phyloP scores from a whole-genome alignment of 2,329 filamentous ascomycete genomes.

The Hypoxylon sp. region DNA sequence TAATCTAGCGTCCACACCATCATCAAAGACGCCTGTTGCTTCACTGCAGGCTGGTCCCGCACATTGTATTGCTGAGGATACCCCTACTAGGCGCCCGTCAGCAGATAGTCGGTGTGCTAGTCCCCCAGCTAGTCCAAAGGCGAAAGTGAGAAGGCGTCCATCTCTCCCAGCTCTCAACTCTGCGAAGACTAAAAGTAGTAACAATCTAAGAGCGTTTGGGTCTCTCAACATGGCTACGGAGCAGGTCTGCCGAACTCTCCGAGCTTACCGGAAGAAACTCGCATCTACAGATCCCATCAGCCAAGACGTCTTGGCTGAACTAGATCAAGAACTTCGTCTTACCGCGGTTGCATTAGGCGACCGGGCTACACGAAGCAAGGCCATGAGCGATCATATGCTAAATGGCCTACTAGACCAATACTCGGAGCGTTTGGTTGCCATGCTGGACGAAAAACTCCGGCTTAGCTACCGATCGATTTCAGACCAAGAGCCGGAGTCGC shows the following conservation, averaged over 20 bases:
- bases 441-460: conserved; percentile 79
- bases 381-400: conserved; percentile 70
- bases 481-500: conserved; percentile 43
- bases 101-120: conserved; percentile 61
- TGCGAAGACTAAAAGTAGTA: conserved; percentile 64
- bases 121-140: conserved; percentile 65
- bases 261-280: conserved; percentile 74
- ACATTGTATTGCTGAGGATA: conserved; percentile 59
- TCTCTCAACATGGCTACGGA: conserved; percentile 74
- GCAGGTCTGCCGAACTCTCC: conserved; percentile 72
- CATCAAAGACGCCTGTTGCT: conserved; percentile 57
- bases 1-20: conserved; percentile 56
- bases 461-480: conserved; percentile 56
- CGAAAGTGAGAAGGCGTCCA: conserved; percentile 63
- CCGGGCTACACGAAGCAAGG: conserved; percentile 65
- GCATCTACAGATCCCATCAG: conserved; percentile 68
- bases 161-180: conserved; percentile 66
- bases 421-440: conserved; percentile 76
- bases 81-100: conserved; percentile 63
- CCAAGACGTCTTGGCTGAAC: conserved; percentile 69
- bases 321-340: conserved; percentile 74
- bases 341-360: conserved; percentile 73
- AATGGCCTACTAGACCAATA: conserved; percentile 80
- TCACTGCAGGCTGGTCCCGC: conserved; percentile 59
- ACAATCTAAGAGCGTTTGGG: conserved; percentile 65